Evolutionary conservation across 352 stramenopile species (phyloP).

Genomic region (Phytophthora rubi): DNA sequence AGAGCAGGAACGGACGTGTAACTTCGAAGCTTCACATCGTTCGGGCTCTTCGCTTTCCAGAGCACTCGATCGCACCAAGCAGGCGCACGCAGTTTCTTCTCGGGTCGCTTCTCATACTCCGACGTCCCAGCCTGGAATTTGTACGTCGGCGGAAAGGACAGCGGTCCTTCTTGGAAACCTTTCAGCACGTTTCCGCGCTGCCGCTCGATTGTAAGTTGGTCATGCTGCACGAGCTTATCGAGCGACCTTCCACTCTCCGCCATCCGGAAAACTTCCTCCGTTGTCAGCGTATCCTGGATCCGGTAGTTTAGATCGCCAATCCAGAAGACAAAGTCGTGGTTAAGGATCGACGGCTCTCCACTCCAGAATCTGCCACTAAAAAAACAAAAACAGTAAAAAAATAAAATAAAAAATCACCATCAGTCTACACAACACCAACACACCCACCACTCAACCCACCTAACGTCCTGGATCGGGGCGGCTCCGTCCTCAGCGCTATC

Average conservation of each 20-base stretch:
- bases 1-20: conserved; percentile 93
- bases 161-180: conserved; percentile 90
- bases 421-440: background rate
- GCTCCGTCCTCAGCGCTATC: conserved; percentile 39
- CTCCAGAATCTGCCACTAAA: conserved; percentile 49
- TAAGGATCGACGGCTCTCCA: conserved; percentile 83
- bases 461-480: conserved; percentile 35
- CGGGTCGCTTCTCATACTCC: conserved; percentile 96
- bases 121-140: conserved; percentile 97
- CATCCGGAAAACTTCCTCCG: conserved; percentile 77
- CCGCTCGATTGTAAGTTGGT: conserved; percentile 79
- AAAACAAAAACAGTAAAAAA: too few relatives aligned
- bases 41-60: conserved; percentile 70
- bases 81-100: conserved; percentile 99
- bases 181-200: conserved; percentile 80
- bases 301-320: conserved; percentile 93
- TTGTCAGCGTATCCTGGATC: conserved; percentile 79
- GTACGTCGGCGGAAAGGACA: conserved; percentile 97
- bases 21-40: conserved; percentile 66
- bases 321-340: conserved; percentile 99
- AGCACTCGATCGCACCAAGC: conserved; percentile 95
- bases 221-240: conserved; percentile 45
- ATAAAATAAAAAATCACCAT: background rate
- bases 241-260: conserved; percentile 49
- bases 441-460: conserved; percentile 18